Conservation (phyloP, 2,329 filamentous ascomycete genomes). For the Trichoderma sp. region DNA sequence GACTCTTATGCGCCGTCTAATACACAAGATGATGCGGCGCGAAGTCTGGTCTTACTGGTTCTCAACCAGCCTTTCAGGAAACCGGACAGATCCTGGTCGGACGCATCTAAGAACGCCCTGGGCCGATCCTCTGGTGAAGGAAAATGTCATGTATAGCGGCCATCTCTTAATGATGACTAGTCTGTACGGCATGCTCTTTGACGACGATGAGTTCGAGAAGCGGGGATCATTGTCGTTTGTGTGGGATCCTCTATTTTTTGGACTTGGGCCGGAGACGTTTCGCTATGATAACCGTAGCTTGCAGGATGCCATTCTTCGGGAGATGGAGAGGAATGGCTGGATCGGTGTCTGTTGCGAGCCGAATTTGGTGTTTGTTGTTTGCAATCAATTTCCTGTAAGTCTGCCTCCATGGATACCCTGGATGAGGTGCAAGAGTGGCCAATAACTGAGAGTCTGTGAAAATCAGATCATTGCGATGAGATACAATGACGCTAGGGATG, state of each 20-base stretch:
- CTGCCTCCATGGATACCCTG: not conserved
- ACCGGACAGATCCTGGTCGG: slow-evolving; percentile 42
- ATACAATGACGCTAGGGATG: slow-evolving; percentile 30
- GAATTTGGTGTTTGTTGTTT: slow-evolving; percentile 46
- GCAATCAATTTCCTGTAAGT: slow-evolving; percentile 49
- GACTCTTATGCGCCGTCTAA: slow-evolving; percentile 40
- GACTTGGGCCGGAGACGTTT: slow-evolving; percentile 44
- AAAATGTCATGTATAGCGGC: slow-evolving; percentile 50
- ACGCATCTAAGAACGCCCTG: slow-evolving; percentile 47
- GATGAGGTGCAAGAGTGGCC: not conserved
- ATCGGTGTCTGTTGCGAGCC: slow-evolving; percentile 50
- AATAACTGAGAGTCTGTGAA: not conserved
- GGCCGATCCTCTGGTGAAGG: slow-evolving; percentile 45
- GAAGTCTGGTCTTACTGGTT: slow-evolving; percentile 52
- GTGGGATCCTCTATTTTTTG: slow-evolving; percentile 47
- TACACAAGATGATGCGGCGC: slow-evolving; percentile 47
- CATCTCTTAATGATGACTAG: slow-evolving; percentile 46
- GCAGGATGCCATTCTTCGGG: slow-evolving; percentile 42
- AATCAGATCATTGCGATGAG: slow-evolving; percentile 23
- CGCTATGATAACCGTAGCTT: slow-evolving; percentile 40
- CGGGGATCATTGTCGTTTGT: slow-evolving; percentile 40
- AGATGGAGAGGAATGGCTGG: slow-evolving; percentile 46
- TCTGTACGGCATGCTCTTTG: slow-evolving; percentile 48
- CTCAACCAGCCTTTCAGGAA: slow-evolving; percentile 42
- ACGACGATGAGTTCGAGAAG: slow-evolving; percentile 46